Conservation (phyloP, 177 flowering plant species). For the Vitis hybrid region DNA sequence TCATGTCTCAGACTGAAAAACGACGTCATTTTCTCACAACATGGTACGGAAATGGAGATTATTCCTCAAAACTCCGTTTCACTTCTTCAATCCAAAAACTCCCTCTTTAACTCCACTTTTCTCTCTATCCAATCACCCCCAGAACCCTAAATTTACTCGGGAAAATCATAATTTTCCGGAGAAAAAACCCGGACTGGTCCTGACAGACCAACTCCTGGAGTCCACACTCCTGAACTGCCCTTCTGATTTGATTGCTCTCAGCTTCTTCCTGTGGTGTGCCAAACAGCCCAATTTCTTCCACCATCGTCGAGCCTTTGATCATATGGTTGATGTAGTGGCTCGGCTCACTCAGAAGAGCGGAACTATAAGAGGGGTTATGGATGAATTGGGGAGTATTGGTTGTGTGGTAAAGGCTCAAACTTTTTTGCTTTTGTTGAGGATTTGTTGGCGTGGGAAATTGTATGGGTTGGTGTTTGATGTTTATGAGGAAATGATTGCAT, state of each 20-base stretch:
- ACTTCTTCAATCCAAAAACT: too few species aligned
- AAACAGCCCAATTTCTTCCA: slow-evolving; percentile 52
- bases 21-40: too few species aligned
- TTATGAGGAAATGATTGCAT: slow-evolving; percentile 42
- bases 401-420: slow-evolving; percentile 43
- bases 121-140: too few species aligned
- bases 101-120: too few species aligned
- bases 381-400: slow-evolving; percentile 43
- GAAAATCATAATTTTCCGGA: too few species aligned
- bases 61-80: too few species aligned
- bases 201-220: slow-evolving; percentile 11
- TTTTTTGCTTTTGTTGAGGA: slow-evolving; percentile 54
- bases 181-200: background rate
- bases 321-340: slow-evolving; percentile 37
- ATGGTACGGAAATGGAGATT: too few species aligned
- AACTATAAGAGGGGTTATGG: slow-evolving; percentile 38
- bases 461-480: slow-evolving; percentile 47
- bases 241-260: slow-evolving; percentile 54
- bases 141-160: too few species aligned
- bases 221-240: slow-evolving; percentile 42
- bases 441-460: slow-evolving; percentile 64
- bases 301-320: slow-evolving; percentile 27
- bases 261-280: slow-evolving; percentile 67
- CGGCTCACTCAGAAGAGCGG: slow-evolving; percentile 27
- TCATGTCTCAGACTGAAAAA: too few species aligned